Evolutionary conservation across 2,329 filamentous ascomycete genomes (phyloP).

Genomic region (Epicoccum sorghinum): DNA sequence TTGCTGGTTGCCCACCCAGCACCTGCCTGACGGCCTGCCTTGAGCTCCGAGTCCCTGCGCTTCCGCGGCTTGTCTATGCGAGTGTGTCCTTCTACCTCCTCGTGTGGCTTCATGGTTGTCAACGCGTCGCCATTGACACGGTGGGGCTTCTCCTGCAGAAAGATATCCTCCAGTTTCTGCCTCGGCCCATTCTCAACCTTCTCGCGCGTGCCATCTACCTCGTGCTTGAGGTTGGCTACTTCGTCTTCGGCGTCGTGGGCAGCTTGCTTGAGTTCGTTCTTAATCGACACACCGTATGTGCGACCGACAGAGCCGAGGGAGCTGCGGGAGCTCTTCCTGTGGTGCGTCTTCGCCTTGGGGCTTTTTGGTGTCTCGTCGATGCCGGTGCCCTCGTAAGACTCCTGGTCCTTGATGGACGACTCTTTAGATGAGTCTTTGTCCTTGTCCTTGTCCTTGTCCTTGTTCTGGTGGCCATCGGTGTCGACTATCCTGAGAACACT

Average conservation of each 20-base stretch:
- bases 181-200: background rate
- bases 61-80: slow-evolving; percentile 40
- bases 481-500: slow-evolving; percentile 12
- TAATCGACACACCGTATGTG: slow-evolving; percentile 35
- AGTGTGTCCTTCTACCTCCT: slow-evolving; percentile 45
- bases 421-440: slow-evolving; percentile 8
- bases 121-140: slow-evolving; percentile 50
- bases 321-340: slow-evolving; percentile 38
- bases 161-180: background rate
- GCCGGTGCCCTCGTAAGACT: slow-evolving; percentile 41
- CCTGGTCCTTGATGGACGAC: slow-evolving; percentile 19
- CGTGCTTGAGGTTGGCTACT: background rate
- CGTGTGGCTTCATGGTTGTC: slow-evolving; percentile 51
- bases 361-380: slow-evolving; percentile 42
- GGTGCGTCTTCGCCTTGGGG: slow-evolving; percentile 36
- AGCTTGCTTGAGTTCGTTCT: slow-evolving; percentile 5
- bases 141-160: slow-evolving; percentile 12
- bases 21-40: slow-evolving; percentile 60
- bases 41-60: slow-evolving; percentile 51
- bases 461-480: slow-evolving; percentile 13
- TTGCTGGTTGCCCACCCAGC: slow-evolving; percentile 59
- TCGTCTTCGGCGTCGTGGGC: background rate
- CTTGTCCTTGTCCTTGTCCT: background rate
- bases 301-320: slow-evolving; percentile 38
- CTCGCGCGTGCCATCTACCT: background rate